Base-by-base conservation (phyloP, 164 flowering plant genomes). In the Vitis amurensis region DNA sequence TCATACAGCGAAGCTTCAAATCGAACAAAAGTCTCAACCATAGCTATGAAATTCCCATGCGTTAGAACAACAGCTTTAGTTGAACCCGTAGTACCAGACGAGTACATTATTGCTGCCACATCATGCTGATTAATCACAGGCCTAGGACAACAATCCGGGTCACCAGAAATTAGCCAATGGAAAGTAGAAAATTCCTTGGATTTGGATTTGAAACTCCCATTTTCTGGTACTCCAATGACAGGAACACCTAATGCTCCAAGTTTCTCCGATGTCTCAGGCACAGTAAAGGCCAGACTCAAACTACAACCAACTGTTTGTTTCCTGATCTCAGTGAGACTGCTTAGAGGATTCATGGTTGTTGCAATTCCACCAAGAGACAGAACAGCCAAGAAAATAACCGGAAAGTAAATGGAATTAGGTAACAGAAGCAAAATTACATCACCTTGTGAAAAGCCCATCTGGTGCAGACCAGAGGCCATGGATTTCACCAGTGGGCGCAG, bases 31-130 rank as follows among this genome's bases (percentile, higher is more conserved):
- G 87, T 85, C 72, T 79, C 90, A 30, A 86, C 76, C 74, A 57
- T 76, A 14, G 97, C 81, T 7, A 93, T 91, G 27, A 93, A 79
- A 78, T 91, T 93, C 73, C 80, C 62, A 69, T 93, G 98, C 1
- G 88, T 85, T 29, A 91, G 47, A 53, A 88, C 75, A 47, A 85
- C 97, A 3, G 92, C 97, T 85, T 93, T 93, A 60, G 88, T 80
- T 14, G 37, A 68, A n/a, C 97, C 97, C 4, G 90, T 81, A 58
- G 98, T 93, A 0, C 98, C 98, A 0, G 97, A 93, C 0, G 98
- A 91, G 74, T 79, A 87, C 77, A 93, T 61, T 11, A 93, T 78
- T 0, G 89, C 91, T 1, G 97, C 98, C 1, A 84, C 81, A 61
- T 93, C 97, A 16, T 83, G 49, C 74, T 90, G 98, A 37, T 56